Evolutionary conservation across 1,139 yeast genomes (phyloP).

Genomic region (Nakaseomyces glabratus): DNA sequence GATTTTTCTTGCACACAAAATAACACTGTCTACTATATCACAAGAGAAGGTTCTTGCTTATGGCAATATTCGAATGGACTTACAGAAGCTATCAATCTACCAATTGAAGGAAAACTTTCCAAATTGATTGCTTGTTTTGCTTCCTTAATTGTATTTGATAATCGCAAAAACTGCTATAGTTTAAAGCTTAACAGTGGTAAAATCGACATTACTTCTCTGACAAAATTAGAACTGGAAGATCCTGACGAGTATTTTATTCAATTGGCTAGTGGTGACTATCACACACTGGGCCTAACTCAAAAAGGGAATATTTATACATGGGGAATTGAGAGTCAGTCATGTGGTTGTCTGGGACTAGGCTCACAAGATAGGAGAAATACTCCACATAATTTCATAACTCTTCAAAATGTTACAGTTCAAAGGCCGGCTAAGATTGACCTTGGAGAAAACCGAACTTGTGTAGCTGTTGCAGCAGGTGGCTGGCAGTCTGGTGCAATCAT

Average conservation of each 20-base stretch:
- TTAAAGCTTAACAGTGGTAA: constrained; percentile 36
- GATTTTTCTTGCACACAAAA: constrained; percentile 52
- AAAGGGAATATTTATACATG: constrained; percentile 57
- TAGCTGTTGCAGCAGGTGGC: constrained; percentile 62
- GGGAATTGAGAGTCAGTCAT: constrained; percentile 55
- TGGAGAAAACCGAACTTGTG: constrained; percentile 33
- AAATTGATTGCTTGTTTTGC: constrained; percentile 25
- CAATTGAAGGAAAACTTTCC: constrained; percentile 22
- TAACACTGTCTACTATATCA: constrained; percentile 43
- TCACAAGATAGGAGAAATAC: too few species aligned
- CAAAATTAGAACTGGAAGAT: constrained; percentile 37
- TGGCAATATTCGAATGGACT: constrained; percentile 35
- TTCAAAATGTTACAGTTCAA: constrained; percentile 35
- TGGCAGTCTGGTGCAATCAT: constrained; percentile 69
- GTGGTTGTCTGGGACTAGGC: constrained; percentile 72
- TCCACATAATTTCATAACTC: constrained; percentile 8
- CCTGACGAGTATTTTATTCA: constrained; percentile 40
- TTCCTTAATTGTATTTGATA: constrained; percentile 44
- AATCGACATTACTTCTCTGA: constrained; percentile 18
- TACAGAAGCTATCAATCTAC: constrained; percentile 17
- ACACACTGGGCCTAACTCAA: constrained; percentile 51
- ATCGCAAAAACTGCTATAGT: constrained; percentile 33
- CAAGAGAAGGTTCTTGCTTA: constrained; percentile 37
- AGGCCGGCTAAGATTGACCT: constrained; percentile 40
- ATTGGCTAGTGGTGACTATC: constrained; percentile 68